Percentiles rank a stretch among this genome's conserved stretches.
Conservation (phyloP, 1,284 basidiomycete genomes). For the Ceratobasidium sp. region DNA sequence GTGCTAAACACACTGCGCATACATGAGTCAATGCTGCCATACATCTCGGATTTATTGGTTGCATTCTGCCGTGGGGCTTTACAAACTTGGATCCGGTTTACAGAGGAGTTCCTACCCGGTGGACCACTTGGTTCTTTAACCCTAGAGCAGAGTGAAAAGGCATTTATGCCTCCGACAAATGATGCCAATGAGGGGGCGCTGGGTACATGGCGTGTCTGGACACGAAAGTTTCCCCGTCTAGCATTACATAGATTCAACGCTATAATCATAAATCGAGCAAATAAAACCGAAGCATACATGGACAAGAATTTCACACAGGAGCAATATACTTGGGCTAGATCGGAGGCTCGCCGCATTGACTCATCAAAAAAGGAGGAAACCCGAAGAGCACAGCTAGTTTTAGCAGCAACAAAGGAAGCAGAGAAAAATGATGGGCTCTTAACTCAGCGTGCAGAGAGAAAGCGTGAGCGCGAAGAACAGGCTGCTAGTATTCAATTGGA, state of each 20-base stretch:
- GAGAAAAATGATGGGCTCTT: constrained; percentile 2
- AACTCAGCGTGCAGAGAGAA: not conserved
- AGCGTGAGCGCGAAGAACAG: not conserved
- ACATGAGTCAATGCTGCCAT: constrained; percentile 44
- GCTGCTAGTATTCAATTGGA: constrained; percentile 12
- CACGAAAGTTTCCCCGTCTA: constrained; percentile 12
- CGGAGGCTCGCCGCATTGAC: constrained; percentile 11
- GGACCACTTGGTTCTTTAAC: constrained; percentile 43
- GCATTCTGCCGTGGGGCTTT: constrained; percentile 51
- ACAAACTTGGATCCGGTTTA: constrained; percentile 52
- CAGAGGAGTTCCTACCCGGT: constrained; percentile 44
- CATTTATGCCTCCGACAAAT: constrained; percentile 55
- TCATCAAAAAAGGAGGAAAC: constrained; percentile 14
- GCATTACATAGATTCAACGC: constrained; percentile 19
- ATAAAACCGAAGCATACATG: constrained; percentile 15
- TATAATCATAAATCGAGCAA: constrained; percentile 14
- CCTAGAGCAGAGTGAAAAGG: constrained; percentile 49
- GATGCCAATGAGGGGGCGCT: constrained; percentile 55
- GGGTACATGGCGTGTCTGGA: constrained; percentile 45
- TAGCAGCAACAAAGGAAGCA: not conserved
- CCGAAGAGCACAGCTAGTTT: constrained; percentile 2
- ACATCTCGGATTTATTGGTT: constrained; percentile 48
- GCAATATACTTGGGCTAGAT: constrained; percentile 5
- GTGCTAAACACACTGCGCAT: constrained; percentile 44
- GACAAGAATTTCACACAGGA: constrained; percentile 22